phyloP scores from a whole-genome alignment of 257 asterid species.

The Cinchona pubescens region DNA sequence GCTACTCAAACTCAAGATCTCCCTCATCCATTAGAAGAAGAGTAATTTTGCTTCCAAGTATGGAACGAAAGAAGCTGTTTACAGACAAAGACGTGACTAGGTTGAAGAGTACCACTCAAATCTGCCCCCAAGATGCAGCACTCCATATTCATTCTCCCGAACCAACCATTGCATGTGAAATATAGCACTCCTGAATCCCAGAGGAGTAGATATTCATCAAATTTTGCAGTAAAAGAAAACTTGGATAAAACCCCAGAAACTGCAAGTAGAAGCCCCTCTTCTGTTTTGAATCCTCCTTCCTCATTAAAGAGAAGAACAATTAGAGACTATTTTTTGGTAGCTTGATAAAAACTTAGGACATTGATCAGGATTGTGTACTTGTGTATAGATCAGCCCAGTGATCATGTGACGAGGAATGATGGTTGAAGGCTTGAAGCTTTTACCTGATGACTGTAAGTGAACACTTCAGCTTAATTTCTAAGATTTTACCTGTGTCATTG shows the following conservation, averaged over 20 bases:
- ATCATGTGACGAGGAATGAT: not conserved
- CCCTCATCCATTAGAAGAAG: conserved; percentile 83
- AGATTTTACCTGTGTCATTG: not conserved
- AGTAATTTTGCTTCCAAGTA: conserved; percentile 56
- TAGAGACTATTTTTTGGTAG: conserved; percentile 61
- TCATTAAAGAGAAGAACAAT: conserved; percentile 79
- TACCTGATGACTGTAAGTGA: not conserved
- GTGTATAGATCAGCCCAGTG: conserved; percentile 3
- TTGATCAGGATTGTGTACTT: not conserved
- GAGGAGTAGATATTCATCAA: conserved; percentile 37
- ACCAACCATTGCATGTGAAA: conserved; percentile 32
- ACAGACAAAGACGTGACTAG: conserved; percentile 34
- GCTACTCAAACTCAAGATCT: conserved; percentile 68
- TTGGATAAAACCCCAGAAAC: conserved; percentile 57
- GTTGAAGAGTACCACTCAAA: conserved; percentile 25
- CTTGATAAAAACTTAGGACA: conserved; percentile 26
- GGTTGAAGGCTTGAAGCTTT: not conserved
- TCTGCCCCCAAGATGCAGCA: conserved; percentile 6
- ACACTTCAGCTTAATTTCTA: not conserved
- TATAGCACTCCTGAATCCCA: conserved; percentile 70
- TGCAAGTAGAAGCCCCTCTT: conserved; percentile 66
- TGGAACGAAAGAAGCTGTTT: conserved; percentile 58
- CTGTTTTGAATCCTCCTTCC: conserved; percentile 86
- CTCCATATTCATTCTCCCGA: conserved; percentile 26
- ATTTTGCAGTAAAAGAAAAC: conserved; percentile 37